phyloP scores from a whole-genome alignment of 495 filamentous ascomycete genomes.

The Pseudomonodictys pantanalensis region DNA sequence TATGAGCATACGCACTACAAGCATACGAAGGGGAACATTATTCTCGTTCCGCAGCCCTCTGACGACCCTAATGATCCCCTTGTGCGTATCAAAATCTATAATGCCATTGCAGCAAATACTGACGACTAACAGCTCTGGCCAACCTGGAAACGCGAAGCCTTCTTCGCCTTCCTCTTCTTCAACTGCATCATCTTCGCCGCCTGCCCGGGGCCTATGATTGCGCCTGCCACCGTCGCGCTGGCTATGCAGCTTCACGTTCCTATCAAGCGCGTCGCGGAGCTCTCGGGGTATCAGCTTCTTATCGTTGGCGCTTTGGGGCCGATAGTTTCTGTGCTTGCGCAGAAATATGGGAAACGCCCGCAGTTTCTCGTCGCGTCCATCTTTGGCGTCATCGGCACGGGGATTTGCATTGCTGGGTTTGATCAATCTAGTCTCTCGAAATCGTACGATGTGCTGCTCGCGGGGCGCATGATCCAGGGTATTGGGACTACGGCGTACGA shows the following conservation, averaged over 20 bases:
- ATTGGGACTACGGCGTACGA: slow-evolving; percentile 22
- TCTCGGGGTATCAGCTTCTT: slow-evolving; percentile 23
- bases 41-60: slow-evolving; percentile 20
- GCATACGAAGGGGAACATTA: slow-evolving; percentile 20
- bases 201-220: slow-evolving; percentile 22
- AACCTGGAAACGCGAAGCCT: slow-evolving; percentile 19
- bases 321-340: slow-evolving; percentile 17
- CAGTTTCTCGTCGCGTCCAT: slow-evolving; percentile 20
- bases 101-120: background rate
- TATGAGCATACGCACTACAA: slow-evolving; percentile 19
- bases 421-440: slow-evolving; percentile 6
- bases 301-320: slow-evolving; percentile 23
- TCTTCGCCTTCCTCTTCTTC: slow-evolving; percentile 27
- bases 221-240: slow-evolving; percentile 17
- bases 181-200: slow-evolving; percentile 27
- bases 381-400: slow-evolving; percentile 23
- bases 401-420: slow-evolving; percentile 24
- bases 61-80: slow-evolving; percentile 24
- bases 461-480: slow-evolving; percentile 16
- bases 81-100: background rate
- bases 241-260: slow-evolving; percentile 14
- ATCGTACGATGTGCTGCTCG: slow-evolving; percentile 20
- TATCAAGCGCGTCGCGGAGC: slow-evolving; percentile 10
- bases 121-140: slow-evolving; percentile 14
- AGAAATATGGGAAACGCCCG: slow-evolving; percentile 23